Evolutionary conservation across 768 basidiomycete species (phyloP).

Genomic region (Podaxis sp.): DNA sequence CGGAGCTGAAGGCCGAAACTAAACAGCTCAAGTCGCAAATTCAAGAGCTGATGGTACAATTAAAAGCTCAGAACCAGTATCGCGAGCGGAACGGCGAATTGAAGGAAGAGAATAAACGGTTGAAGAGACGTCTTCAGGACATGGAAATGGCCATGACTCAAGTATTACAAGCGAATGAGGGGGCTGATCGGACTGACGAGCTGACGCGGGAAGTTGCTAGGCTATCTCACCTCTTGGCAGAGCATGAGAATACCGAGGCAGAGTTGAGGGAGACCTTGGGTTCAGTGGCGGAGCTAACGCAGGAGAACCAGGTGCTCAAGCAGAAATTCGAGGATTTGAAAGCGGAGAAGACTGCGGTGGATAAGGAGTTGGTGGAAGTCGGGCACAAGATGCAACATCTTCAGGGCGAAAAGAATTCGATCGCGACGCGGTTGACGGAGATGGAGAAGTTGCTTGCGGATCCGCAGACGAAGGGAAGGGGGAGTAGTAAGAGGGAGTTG

Average conservation of each 20-base stretch:
- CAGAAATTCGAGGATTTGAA: slow-evolving; percentile 22
- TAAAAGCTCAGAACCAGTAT: slow-evolving; percentile 26
- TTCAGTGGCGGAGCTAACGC: slow-evolving; percentile 26
- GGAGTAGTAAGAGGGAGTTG: slow-evolving; percentile 32
- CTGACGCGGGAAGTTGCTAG: slow-evolving; percentile 28
- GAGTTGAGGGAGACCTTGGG: slow-evolving; percentile 29
- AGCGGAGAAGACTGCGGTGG: slow-evolving; percentile 22
- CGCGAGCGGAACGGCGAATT: slow-evolving; percentile 26
- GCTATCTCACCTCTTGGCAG: slow-evolving; percentile 25
- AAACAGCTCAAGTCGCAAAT: slow-evolving; percentile 27
- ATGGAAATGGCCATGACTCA: slow-evolving; percentile 31
- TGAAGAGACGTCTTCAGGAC: slow-evolving; percentile 28
- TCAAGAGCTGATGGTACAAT: slow-evolving; percentile 27
- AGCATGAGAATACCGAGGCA: slow-evolving; percentile 31
- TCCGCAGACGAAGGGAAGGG: slow-evolving; percentile 20
- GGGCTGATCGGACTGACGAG: slow-evolving; percentile 25
- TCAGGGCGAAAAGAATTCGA: slow-evolving; percentile 28
- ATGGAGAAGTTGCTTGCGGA: slow-evolving; percentile 33
- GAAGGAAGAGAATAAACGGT: slow-evolving; percentile 24
- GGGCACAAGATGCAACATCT: slow-evolving; percentile 23
- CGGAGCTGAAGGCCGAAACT: slow-evolving; percentile 29
- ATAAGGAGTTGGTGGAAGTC: slow-evolving; percentile 25
- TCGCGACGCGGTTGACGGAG: slow-evolving; percentile 29
- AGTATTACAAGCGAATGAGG: slow-evolving; percentile 24
- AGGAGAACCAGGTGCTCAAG: slow-evolving; percentile 25